Evolutionary conservation across 1,284 basidiomycete species (phyloP), one percentile per base, ranked within the genome.

Genomic region (Ceratobasidium sp.): DNA sequence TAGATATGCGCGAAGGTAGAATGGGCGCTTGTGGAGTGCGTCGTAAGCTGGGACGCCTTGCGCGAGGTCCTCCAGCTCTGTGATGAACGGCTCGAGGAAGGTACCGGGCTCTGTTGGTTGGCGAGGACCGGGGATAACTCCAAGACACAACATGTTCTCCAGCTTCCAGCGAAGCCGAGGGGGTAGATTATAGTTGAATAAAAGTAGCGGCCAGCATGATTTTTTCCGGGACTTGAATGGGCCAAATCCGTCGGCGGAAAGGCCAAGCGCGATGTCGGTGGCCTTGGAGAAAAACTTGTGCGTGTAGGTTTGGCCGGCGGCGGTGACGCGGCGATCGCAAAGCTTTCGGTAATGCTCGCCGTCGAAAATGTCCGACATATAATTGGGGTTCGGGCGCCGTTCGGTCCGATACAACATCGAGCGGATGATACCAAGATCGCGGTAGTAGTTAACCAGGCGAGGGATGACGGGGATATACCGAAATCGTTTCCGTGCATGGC

Each of bases 141-240:
- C 79, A 49, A 79, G 68, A 51, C 60, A 63, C 49, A 80, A 18
- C n/a, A 80, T 51, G 42, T 79, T 79, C 49, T 69, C 26, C 15
- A 58, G 42, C 20, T 68, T 56, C 18, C 42, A 60, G n/a, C 79
- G 78, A 10, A 75, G 15, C 20, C 53, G 7, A 15, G 78, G 78
- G 2, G 72, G 78, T n/a, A 80, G 64, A 58, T 79, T 80, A 63
- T 75, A 77, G 53, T 77, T 80, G 61, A 79, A 40, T 6, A 63
- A 26, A 23, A 80, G n/a, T 13, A 73, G 44, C 13, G 78, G 78
- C 78, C 78, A 79, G 12, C 66, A 71, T 12, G 61, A 67, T 39
- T 61, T 33, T 12, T 56, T 46, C 68, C 51, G 56, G 77, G 46
- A 49, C 46, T 49, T 49, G 46, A 49, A 49, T 49, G 46, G 46